A percentile compares a stretch with the other conserved stretches of the same genome.
phyloP scores from a whole-genome alignment of 768 basidiomycete species.

The Boletus rubropictus region DNA sequence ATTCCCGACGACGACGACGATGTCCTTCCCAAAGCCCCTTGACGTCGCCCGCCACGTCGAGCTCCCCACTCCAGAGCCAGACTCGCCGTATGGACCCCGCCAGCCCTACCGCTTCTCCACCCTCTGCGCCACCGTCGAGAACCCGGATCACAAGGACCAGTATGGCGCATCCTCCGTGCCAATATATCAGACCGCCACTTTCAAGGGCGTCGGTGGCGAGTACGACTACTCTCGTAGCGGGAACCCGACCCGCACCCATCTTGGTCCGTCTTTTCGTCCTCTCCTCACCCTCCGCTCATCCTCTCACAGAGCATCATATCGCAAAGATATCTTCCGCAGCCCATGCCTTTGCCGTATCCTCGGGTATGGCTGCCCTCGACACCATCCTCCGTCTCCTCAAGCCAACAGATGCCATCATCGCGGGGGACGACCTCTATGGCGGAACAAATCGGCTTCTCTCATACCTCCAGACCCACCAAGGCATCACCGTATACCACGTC shows the following conservation, averaged over 20 bases:
- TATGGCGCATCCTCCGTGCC: constrained; percentile 91
- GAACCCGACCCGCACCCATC: constrained; percentile 92
- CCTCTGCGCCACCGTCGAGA: constrained; percentile 86
- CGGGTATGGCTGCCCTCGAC: constrained; percentile 98
- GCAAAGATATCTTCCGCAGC: constrained; percentile 93
- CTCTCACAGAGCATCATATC: constrained; percentile 79
- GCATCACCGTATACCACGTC: constrained; percentile 86
- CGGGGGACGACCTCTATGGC: constrained; percentile 96
- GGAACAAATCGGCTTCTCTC: constrained; percentile 93
- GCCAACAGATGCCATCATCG: constrained; percentile 92
- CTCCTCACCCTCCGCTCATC: background rate
- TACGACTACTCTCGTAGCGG: constrained; percentile 96
- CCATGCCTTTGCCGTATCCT: constrained; percentile 88
- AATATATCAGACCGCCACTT: constrained; percentile 97
- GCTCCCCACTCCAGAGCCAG: constrained; percentile 77
- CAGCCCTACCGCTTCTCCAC: constrained; percentile 88
- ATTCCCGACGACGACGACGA: constrained; percentile 5
- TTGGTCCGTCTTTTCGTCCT: constrained; percentile 52
- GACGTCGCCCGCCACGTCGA: constrained; percentile 35
- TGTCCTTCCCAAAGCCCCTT: constrained; percentile 6
- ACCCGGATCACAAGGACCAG: constrained; percentile 90
- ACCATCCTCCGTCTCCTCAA: constrained; percentile 90
- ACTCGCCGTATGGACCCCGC: constrained; percentile 61
- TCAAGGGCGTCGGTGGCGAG: constrained; percentile 86
- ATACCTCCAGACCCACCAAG: constrained; percentile 82